phyloP scores from a whole-genome alignment of 306 rosid genomes.

The Purshia tridentata region DNA sequence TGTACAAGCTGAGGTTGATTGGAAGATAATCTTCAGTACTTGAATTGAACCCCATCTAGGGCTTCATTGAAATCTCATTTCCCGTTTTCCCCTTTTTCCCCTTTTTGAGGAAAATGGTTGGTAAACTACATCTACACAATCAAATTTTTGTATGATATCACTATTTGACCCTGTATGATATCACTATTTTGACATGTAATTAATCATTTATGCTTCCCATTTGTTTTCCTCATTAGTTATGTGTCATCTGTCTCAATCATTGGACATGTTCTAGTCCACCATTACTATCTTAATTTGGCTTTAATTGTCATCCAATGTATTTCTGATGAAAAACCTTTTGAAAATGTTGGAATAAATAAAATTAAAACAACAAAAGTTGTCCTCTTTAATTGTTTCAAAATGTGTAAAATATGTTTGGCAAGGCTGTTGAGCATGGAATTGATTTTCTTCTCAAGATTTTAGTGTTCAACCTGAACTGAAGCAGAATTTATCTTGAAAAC shows the following conservation, averaged over 20 bases:
- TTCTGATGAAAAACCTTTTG: too few relatives aligned
- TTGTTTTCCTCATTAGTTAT: too few relatives aligned
- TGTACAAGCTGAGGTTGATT: not conserved
- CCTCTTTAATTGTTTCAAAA: not conserved
- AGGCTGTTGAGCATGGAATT: not conserved
- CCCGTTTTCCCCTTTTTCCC: not conserved
- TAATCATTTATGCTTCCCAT: not conserved
- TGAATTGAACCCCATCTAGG: slow-evolving; percentile 4
- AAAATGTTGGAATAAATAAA: too few relatives aligned
- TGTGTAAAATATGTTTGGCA: not conserved
- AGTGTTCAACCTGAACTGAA: not conserved
- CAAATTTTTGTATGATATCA: not conserved
- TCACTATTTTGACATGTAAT: not conserved
- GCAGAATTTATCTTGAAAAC: too few relatives aligned
- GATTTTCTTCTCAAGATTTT: not conserved
- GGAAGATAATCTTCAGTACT: not conserved
- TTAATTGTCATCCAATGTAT: not conserved
- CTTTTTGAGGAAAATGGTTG: not conserved
- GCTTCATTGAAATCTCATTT: not conserved
- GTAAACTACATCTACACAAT: not conserved
- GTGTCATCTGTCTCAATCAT: too few relatives aligned
- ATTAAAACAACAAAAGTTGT: too few relatives aligned
- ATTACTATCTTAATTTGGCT: not conserved
- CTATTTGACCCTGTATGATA: too few relatives aligned
- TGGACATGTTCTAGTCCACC: too few relatives aligned